Conservation (phyloP, 257 asterid genomes). For the Solanum etuberosum region DNA sequence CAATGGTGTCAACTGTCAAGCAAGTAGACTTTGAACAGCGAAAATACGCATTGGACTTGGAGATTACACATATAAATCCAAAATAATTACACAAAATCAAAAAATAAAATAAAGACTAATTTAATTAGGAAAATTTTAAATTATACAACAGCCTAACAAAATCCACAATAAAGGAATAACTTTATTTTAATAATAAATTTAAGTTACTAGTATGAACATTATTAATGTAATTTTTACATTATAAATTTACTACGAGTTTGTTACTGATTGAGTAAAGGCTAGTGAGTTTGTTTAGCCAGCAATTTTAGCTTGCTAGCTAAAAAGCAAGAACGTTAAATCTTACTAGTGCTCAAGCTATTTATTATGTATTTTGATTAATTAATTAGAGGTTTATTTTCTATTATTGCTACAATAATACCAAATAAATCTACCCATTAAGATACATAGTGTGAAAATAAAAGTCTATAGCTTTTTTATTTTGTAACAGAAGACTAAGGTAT, state of each 20-base stretch:
- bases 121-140: not conserved
- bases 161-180: not conserved
- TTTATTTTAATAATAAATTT: too few species aligned
- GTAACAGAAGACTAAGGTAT: too few species aligned
- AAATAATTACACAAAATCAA: not conserved
- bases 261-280: not conserved
- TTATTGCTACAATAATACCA: not conserved
- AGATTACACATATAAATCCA: not conserved
- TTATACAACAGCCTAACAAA: not conserved
- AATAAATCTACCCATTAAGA: not conserved
- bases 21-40: conserved; percentile 2
- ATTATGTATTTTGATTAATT: not conserved
- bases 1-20: conserved; percentile 4
- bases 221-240: not conserved
- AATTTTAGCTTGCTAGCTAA: not conserved
- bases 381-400: not conserved
- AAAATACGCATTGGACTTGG: not conserved
- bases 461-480: not conserved
- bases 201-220: not conserved
- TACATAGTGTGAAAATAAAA: not conserved
- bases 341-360: not conserved
- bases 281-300: not conserved
- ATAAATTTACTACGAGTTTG: not conserved
- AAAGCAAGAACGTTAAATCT: not conserved
- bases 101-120: not conserved